phyloP scores from a whole-genome alignment of 495 filamentous ascomycete genomes.

The Bryoglossum gracile region DNA sequence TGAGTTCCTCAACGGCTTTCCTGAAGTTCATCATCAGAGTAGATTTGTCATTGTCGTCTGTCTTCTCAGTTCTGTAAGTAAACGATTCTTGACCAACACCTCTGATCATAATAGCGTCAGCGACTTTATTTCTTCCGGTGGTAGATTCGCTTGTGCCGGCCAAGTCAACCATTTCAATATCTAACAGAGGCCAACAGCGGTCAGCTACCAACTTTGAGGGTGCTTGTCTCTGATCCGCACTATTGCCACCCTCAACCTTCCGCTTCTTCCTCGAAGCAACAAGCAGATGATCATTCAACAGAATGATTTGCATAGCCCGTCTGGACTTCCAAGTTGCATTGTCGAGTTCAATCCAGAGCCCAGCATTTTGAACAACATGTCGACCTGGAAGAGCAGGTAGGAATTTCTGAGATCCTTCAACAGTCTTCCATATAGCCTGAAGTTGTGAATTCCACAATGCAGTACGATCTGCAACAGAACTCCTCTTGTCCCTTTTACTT shows the following conservation, averaged over 20 bases:
- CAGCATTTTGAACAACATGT: constrained; percentile 84
- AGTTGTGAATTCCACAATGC: constrained; percentile 90
- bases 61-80: constrained; percentile 79
- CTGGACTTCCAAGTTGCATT: constrained; percentile 92
- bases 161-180: constrained; percentile 90
- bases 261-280: constrained; percentile 88
- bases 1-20: constrained; percentile 84
- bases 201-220: constrained; percentile 81
- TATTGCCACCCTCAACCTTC: constrained; percentile 60
- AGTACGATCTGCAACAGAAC: constrained; percentile 89
- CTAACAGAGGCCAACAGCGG: constrained; percentile 87
- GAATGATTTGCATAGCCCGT: constrained; percentile 75
- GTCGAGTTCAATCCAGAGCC: constrained; percentile 91
- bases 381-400: constrained; percentile 84
- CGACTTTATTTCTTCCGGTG: constrained; percentile 56
- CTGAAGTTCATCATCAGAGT: constrained; percentile 79
- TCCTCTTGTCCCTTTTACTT: constrained; percentile 61
- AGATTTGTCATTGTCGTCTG: constrained; percentile 64
- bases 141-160: constrained; percentile 51
- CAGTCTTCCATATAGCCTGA: constrained; percentile 80
- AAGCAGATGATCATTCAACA: constrained; percentile 92
- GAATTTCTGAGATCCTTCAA: constrained; percentile 96
- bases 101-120: constrained; percentile 84
- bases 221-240: constrained; percentile 41
- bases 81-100: constrained; percentile 82